A percentile compares a stretch with the other conserved stretches of the same genome.
Evolutionary conservation across 1,139 yeast species (phyloP).

Genomic region (Saccharomycopsis hybrid): DNA sequence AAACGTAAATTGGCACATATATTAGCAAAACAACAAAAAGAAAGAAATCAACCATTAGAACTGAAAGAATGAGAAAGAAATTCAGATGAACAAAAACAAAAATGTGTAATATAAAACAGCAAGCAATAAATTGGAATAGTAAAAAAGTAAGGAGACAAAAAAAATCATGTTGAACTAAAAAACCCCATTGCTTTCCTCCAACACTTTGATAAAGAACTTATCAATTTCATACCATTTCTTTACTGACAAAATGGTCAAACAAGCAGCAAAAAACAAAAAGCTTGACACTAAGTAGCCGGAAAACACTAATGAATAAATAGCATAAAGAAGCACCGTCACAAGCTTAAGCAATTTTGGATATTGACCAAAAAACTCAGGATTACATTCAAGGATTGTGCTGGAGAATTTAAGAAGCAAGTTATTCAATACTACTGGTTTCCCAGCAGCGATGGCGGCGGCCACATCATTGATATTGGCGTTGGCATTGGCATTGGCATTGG

Average conservation of each 20-base stretch:
- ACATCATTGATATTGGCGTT: background rate
- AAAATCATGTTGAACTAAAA: background rate
- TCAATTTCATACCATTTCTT: slow-evolving; percentile 14
- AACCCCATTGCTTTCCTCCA: slow-evolving; percentile 13
- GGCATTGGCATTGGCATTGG: background rate
- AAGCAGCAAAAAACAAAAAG: slow-evolving; percentile 10
- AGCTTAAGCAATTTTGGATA: slow-evolving; percentile 6
- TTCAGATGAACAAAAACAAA: no score
- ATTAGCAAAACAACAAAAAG: no score
- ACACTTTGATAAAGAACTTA: slow-evolving; percentile 5
- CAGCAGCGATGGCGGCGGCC: background rate
- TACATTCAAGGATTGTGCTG: slow-evolving; percentile 2
- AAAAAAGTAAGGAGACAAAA: background rate
- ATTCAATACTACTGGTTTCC: slow-evolving; percentile 2
- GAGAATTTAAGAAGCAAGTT: slow-evolving; percentile 16
- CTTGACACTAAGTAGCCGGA: slow-evolving; percentile 13
- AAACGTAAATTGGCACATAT: no score
- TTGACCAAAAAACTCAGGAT: slow-evolving; percentile 5
- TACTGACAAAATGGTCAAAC: slow-evolving; percentile 7
- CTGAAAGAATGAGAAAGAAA: no score
- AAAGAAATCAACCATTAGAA: no score
- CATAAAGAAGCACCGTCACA: slow-evolving; percentile 4
- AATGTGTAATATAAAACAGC: no score
- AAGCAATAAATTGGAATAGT: no score
- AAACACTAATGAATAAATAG: slow-evolving; percentile 2